Base-by-base conservation (phyloP, 495 filamentous ascomycete species). In the Annulohypoxylon moriforme region DNA sequence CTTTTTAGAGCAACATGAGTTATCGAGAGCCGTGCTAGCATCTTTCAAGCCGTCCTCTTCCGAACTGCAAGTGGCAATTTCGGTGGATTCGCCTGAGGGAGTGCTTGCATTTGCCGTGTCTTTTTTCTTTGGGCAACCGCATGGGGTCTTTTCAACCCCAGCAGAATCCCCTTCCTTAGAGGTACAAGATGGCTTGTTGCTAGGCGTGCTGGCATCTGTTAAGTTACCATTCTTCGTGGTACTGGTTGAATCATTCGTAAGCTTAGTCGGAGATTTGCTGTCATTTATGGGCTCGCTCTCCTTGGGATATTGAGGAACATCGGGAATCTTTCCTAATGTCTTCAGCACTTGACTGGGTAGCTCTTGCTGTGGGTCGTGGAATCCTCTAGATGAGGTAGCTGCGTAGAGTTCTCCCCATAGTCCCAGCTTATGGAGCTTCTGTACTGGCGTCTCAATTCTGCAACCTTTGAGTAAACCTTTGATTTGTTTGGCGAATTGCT, bases 381-480 rank as follows among this genome's bases (percentile, higher is more conserved):
- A n/a, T 16, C 33, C 16, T 8, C 14, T 25, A 9, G 1, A 1
- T 10, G 53, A n/a, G 16, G 55, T 65, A 1, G 46, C 55, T 13
- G 53, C 55, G 18, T 24, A 1, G 27, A 70, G 60, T 8, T 13
- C 9, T 4, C 56, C 44, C 4, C 13, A 9, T 24, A 71, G 16
- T 7, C 57, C 56, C 6, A 67, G 11, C 16, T 25, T 27, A 2
- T 38, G 47, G 0, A 71, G 56, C 11, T 49, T 62, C 31, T 66
- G 13, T 3, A 65, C 13, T 8, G 20, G 56, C 1, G 4, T 1
- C 0, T 62, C 56, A 0, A 47, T 29, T 42, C 14, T 20, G 9
- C 55, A 53, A 1, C 20, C 5, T 1, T 1, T 1, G 14, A 71
- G 42, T 0, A 62, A 29, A 3, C 25, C 27, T 1, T 14, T 3